Evolutionary conservation across 495 filamentous ascomycete species (phyloP), one percentile per base, ranked within the genome.

Genomic region (Hypoxylon fuscum): DNA sequence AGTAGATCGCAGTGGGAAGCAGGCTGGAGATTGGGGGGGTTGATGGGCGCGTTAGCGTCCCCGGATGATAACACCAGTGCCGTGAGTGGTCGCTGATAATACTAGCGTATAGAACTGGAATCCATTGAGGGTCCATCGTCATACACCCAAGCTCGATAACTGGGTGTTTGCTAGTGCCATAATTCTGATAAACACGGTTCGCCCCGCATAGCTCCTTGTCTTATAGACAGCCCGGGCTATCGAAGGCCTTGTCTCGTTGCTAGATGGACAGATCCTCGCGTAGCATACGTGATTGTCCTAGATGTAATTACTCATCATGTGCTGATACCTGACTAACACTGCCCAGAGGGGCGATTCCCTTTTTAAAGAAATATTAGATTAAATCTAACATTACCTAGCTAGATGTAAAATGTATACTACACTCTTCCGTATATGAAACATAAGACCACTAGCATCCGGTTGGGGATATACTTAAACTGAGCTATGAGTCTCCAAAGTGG

Each of bases 31-130:
- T 64, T 48, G 55, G 35, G 32, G 53, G 49, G 32, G 59, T 21
- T 48, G 20, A 15, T 10, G 9, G 35, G 34, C 15, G 47, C 51
- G 46, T 35, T 66, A 66, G 56, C 37, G 55, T 22, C 32, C 31
- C 38, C 47, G 43, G 57, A 51, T 64, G 64, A 68, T 68, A 68
- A 64, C 64, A 58, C 48, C 43, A 22, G 29, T 46, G 44, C 55
- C 49, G 41, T 68, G 64, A 68, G 31, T 68, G 64, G 64, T 46
- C n/a, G 55, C 54, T 55, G 64, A 68, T 68, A 68, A 59, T 64
- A 55, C 64, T 68, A 68, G 64, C 58, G 57, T 62, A 62, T 58
- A 63, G 46, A 9, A 17, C n/a, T n/a, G n/a, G n/a, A n/a, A n/a
- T n/a, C n/a, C n/a, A n/a, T n/a, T n/a, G n/a, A n/a, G n/a, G 18